A percentile compares a stretch with the other conserved stretches of the same genome.
These are phyloP conservation scores for Harringtonia aguacate DNA, from an alignment of 2,329 filamentous ascomycete species.

Conservation along the genomic window DNA sequence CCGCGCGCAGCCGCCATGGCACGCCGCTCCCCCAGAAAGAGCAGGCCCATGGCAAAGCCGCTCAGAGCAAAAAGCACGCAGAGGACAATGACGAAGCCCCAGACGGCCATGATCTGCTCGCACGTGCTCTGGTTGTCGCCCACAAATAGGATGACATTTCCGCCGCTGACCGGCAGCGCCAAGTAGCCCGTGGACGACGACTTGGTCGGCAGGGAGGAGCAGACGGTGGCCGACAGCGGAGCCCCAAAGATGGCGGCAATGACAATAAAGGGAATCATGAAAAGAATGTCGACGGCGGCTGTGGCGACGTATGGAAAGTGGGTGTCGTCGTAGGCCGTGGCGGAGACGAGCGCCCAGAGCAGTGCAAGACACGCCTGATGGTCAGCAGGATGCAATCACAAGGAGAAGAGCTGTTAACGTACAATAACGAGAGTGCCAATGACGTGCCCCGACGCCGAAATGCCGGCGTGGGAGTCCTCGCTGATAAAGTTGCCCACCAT, in stretches of 20 bases:
- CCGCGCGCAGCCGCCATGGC: conserved; percentile 20
- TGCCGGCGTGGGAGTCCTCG: conserved; percentile 56
- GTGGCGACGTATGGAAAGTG: conserved; percentile 72
- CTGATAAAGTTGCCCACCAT: conserved; percentile 75
- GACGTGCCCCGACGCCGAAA: conserved; percentile 59
- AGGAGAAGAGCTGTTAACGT: conserved; percentile 31
- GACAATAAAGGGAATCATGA: conserved; percentile 69
- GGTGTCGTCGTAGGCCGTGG: conserved; percentile 29
- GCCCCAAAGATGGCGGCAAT: conserved; percentile 69
- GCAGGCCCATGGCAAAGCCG: conserved; percentile 42
- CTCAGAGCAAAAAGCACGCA: conserved; percentile 62
- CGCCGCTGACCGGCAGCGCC: conserved; percentile 23
- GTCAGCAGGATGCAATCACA: conserved; percentile 11
- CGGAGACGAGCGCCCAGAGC: conserved; percentile 62
- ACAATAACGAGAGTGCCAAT: conserved; percentile 73
- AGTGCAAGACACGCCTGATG: conserved; percentile 65
- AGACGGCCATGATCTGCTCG: conserved; percentile 75
- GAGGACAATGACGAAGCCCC: conserved; percentile 74
- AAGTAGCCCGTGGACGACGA: conserved; percentile 34
- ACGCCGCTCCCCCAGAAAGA: conserved; percentile 48
- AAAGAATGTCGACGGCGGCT: conserved; percentile 52
- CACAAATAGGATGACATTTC: conserved; percentile 33
- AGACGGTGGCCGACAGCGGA: conserved; percentile 69
- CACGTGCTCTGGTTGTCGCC: conserved; percentile 53
- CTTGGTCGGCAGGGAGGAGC: conserved; percentile 37